These are phyloP conservation scores for Alternaria sp. DNA, from an alignment of 2,329 filamentous ascomycete genomes.

Conservation along the genomic window DNA sequence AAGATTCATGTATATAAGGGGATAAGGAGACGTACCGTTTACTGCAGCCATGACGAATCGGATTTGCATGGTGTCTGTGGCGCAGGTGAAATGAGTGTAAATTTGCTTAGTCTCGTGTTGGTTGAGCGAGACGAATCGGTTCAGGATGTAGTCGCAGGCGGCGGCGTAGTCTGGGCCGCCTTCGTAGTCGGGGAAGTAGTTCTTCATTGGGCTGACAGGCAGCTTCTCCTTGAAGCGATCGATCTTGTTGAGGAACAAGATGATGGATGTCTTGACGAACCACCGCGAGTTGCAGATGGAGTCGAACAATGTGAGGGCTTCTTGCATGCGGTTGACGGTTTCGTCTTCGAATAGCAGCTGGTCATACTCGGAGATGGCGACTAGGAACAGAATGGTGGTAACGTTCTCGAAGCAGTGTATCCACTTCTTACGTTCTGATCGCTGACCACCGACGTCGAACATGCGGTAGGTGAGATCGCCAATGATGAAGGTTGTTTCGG, in stretches of 20 bases:
- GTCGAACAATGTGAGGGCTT: conserved; percentile 75
- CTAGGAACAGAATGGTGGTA: conserved; percentile 94
- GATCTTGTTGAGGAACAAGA: conserved; percentile 79
- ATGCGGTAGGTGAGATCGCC: conserved; percentile 94
- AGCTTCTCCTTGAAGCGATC: conserved; percentile 80
- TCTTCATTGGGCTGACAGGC: conserved; percentile 76
- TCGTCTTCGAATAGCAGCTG: conserved; percentile 96
- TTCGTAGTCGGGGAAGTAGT: conserved; percentile 82
- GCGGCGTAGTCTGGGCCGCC: conserved; percentile 91
- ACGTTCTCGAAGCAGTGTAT: conserved; percentile 99
- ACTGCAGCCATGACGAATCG: conserved; percentile 99
- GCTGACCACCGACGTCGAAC: conserved; percentile 96
- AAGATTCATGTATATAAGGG: conserved; percentile 1
- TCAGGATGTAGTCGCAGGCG: conserved; percentile 98
- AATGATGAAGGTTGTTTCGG: conserved; percentile 95
- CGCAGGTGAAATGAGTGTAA: conserved; percentile 99
- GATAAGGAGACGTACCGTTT: conserved; percentile 73
- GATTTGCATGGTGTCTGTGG: conserved; percentile 98
- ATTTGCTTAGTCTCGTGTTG: conserved; percentile 99
- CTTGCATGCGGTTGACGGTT: conserved; percentile 81
- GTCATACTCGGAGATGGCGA: conserved; percentile 97
- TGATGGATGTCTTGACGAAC: conserved; percentile 78
- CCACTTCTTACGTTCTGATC: conserved; percentile 98
- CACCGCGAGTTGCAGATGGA: conserved; percentile 77
- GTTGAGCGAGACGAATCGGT: conserved; percentile 97